Conservation (phyloP, 805 yeast genomes). For the Kodamaea kakaduensis region DNA sequence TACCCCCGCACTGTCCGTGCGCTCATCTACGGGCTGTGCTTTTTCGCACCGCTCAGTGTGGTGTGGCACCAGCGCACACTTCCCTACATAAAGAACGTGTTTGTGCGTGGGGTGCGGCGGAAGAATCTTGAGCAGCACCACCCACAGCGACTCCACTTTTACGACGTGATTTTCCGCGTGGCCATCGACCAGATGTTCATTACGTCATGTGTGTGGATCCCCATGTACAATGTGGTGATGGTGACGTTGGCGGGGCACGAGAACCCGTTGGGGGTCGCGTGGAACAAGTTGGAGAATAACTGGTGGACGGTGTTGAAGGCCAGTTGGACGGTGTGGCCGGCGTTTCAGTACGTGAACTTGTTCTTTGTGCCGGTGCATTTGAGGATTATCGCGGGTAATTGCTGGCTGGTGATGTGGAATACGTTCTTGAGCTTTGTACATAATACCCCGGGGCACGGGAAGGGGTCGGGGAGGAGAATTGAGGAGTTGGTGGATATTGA, state of each 20-base stretch:
- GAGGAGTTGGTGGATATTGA: constrained; percentile 40
- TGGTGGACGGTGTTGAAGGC: constrained; percentile 41
- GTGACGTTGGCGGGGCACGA: constrained; percentile 32
- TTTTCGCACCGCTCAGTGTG: constrained; percentile 39
- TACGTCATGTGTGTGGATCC: constrained; percentile 40
- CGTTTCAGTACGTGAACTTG: constrained; percentile 35
- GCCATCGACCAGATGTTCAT: constrained; percentile 33
- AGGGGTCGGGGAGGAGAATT: constrained; percentile 31
- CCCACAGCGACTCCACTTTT: constrained; percentile 15
- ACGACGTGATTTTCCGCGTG: constrained; percentile 26
- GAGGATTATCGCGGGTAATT: constrained; percentile 33
- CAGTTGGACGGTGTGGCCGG: constrained; percentile 42
- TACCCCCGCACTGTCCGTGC: constrained; percentile 33
- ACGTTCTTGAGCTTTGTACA: constrained; percentile 46
- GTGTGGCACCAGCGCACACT: constrained; percentile 37
- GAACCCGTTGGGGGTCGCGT: constrained; percentile 30
- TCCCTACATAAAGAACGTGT: constrained; percentile 34
- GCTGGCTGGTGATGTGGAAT: constrained; percentile 43
- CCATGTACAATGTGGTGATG: constrained; percentile 40
- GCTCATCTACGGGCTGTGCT: constrained; percentile 33
- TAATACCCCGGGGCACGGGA: constrained; percentile 39
- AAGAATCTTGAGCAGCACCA: constrained; percentile 7
- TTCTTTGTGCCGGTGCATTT: constrained; percentile 38
- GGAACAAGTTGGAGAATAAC: constrained; percentile 31
- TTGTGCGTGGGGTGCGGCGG: constrained; percentile 19